Evolutionary conservation across 257 asterid genomes (phyloP).

Genomic region (Capsicum pubescens): DNA sequence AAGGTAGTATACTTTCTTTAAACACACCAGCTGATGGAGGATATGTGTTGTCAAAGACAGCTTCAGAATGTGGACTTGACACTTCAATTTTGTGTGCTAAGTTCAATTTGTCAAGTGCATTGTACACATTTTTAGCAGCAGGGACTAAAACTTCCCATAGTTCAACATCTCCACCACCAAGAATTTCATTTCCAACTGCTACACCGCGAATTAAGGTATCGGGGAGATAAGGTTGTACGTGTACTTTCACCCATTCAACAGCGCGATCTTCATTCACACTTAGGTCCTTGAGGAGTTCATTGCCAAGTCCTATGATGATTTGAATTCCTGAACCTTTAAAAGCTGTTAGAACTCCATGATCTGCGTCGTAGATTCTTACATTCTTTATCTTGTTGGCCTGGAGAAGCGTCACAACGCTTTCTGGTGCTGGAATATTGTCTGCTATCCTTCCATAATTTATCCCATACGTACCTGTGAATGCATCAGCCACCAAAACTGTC

Average conservation of each 20-base stretch:
- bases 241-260: constrained; percentile 63
- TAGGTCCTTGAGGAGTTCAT: constrained; percentile 55
- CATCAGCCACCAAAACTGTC: constrained; percentile 47
- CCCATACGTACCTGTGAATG: constrained; percentile 80
- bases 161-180: constrained; percentile 55
- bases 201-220: constrained; percentile 69
- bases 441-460: constrained; percentile 80
- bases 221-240: constrained; percentile 62
- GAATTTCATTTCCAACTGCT: constrained; percentile 83
- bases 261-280: constrained; percentile 63
- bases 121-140: constrained; percentile 67
- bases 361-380: constrained; percentile 71
- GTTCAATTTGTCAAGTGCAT: constrained; percentile 55
- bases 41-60: constrained; percentile 61
- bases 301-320: constrained; percentile 68
- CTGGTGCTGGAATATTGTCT: constrained; percentile 77
- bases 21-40: constrained; percentile 85
- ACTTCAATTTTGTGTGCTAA: constrained; percentile 59
- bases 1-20: constrained; percentile 70
- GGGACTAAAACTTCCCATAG: constrained; percentile 84
- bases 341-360: constrained; percentile 56
- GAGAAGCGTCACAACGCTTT: constrained; percentile 74
- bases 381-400: constrained; percentile 68
- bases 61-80: constrained; percentile 87
- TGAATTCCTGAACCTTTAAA: constrained; percentile 64